Evolutionary conservation across 345 rosid species (phyloP).

Genomic region (Ceriops tagal): DNA sequence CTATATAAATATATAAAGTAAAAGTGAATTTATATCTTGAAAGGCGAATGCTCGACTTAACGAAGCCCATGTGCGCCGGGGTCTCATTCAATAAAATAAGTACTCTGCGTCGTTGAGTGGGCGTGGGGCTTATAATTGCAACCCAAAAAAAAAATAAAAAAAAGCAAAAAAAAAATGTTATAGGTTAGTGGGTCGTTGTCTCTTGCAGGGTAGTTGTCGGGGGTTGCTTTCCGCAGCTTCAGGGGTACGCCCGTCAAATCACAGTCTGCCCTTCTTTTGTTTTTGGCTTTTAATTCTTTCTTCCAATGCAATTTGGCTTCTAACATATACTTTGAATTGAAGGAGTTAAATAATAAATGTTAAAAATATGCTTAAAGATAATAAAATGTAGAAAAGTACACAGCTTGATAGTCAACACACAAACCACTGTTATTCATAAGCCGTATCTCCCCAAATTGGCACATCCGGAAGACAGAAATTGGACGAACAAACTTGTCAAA

Average conservation of each 20-base stretch:
- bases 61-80: not conserved
- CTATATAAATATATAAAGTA: no score
- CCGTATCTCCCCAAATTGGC: constrained; percentile 23
- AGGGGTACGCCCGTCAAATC: not conserved
- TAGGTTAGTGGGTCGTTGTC: not conserved
- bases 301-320: no score
- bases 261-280: not conserved
- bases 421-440: constrained; percentile 29
- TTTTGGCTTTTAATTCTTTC: no score
- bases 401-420: constrained; percentile 5
- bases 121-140: constrained; percentile 9
- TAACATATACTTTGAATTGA: no score
- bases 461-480: no score
- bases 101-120: not conserved
- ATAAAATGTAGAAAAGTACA: not conserved
- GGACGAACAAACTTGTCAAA: constrained; percentile 3
- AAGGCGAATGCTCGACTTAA: no score
- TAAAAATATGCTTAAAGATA: not conserved
- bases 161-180: not conserved
- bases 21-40: no score
- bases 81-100: not conserved
- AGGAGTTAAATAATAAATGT: no score
- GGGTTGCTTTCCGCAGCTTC: constrained; percentile 10
- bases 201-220: not conserved
- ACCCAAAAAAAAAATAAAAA: no score